Base-by-base conservation (phyloP, 2,329 filamentous ascomycete genomes). In the Monosporascus sp. region DNA sequence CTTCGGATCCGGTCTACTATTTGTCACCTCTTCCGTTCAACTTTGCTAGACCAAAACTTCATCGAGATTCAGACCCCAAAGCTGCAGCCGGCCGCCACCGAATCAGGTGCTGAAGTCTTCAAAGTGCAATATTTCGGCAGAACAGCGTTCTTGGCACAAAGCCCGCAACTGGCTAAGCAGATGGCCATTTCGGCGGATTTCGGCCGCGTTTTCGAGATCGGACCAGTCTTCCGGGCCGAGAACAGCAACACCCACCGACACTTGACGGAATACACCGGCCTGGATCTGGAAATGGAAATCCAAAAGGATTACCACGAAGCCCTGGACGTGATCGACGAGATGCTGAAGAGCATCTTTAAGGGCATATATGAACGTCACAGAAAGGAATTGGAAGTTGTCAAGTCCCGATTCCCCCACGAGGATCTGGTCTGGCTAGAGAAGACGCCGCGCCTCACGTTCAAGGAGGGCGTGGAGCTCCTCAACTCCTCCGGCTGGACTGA, bases 221-320 rank as follows among this genome's bases (percentile, higher is more conserved):
- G 90, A 17, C 85, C 89, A 2, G 91, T 97, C 6, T 97, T 97
- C 78, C 85, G 92, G 60, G 92, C 92, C 1, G 92, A 97, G 68
- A 95, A 97, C 74, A 95, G 89, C 66, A 97, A 97, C 70, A 97
- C 92, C 0, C 92, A 96, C 65, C 85, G 92, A 38, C 92, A 97
- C 68, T 77, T 97, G 77, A 96, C 92, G 0, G 92, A 97, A 69
- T 97, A 95, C 68, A 97, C 91, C 5, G 92, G 92, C 52, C 77
- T 97, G 31, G 92, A 97, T 78, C 71, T 97, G 18, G 92, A 97
- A 67, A 97, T 97, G 93, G 81, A 86, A 3, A 90, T 97, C 58
- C 87, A 91, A 48, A 84, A 89, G 62, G 87, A 95, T 69, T 96
- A 97, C 68, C 87, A 96, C 64, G 92, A 97, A 70, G 88, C 92